These are phyloP conservation scores for Marasmius fiardii DNA, from an alignment of 1,284 basidiomycete species.

Conservation along the genomic window DNA sequence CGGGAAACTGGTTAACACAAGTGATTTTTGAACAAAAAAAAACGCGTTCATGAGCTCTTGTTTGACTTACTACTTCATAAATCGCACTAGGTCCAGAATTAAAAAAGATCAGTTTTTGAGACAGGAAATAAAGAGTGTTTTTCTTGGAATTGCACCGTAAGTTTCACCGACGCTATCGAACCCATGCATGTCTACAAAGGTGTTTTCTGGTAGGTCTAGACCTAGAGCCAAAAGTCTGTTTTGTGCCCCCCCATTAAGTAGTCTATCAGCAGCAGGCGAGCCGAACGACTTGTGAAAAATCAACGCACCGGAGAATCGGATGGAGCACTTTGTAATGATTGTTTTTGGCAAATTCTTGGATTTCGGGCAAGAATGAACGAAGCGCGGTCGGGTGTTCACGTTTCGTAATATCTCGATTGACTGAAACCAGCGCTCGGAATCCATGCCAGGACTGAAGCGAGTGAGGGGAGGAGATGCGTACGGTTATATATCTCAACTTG, in stretches of 20 bases:
- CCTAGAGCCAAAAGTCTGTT: slow-evolving; percentile 27
- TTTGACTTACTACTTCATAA: slow-evolving; percentile 40
- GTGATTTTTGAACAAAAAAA: neutral
- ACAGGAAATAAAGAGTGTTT: neutral
- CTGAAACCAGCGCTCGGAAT: slow-evolving; percentile 28
- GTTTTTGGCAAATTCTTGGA: slow-evolving; percentile 47
- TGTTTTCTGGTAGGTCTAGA: slow-evolving; percentile 55
- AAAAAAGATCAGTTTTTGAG: neutral
- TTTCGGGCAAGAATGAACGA: slow-evolving; percentile 54
- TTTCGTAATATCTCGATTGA: slow-evolving; percentile 42
- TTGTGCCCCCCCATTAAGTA: neutral
- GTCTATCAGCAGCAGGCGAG: too few relatives aligned
- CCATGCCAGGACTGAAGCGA: neutral
- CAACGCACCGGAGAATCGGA: slow-evolving; percentile 42
- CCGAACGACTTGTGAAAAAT: neutral
- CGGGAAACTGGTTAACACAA: slow-evolving; percentile 30
- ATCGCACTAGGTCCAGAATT: slow-evolving; percentile 33
- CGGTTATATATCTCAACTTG: slow-evolving; percentile 58
- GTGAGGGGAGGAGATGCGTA: slow-evolving; percentile 21
- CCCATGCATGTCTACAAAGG: slow-evolving; percentile 46
- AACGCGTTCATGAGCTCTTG: neutral
- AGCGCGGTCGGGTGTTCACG: slow-evolving; percentile 45
- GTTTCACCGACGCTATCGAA: slow-evolving; percentile 41
- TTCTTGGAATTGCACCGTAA: slow-evolving; percentile 40
- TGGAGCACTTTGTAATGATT: slow-evolving; percentile 51